Evolutionary conservation across 805 yeast species (phyloP).

Genomic region (Nakazawaea pomicola): DNA sequence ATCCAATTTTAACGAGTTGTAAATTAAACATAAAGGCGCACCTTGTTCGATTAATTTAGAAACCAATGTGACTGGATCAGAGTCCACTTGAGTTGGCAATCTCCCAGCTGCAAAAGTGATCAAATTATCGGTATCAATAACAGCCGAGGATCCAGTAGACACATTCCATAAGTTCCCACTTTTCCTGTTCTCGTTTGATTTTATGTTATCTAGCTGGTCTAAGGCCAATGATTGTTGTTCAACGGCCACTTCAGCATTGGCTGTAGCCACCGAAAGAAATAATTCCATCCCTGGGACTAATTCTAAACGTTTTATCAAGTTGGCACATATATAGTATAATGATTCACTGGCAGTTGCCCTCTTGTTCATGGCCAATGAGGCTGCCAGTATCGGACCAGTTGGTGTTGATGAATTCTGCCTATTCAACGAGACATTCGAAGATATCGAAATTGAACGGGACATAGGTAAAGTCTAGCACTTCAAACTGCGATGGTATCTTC

Average conservation of each 20-base stretch:
- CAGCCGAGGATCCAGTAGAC: conserved; percentile 4
- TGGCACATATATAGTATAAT: conserved; percentile 60
- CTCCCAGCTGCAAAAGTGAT: conserved; percentile 73
- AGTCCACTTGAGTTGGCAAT: conserved; percentile 63
- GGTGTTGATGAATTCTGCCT: conserved; percentile 20
- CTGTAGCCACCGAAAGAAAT: conserved; percentile 57
- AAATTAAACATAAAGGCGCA: conserved; percentile 81
- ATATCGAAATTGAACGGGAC: conserved; percentile 22
- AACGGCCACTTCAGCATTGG: conserved; percentile 61
- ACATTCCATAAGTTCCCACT: conserved; percentile 4
- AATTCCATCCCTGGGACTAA: conserved; percentile 64
- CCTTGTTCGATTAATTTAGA: conserved; percentile 91
- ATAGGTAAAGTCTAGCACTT: conserved; percentile 16
- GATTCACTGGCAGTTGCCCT: conserved; percentile 62
- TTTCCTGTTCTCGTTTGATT: conserved; percentile 7
- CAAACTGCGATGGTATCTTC: too few species aligned
- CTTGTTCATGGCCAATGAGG: conserved; percentile 52
- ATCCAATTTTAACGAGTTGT: conserved; percentile 60
- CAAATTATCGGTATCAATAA: conserved; percentile 30
- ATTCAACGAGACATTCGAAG: conserved; percentile 16
- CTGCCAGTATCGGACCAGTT: conserved; percentile 40
- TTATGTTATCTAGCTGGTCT: conserved; percentile 25
- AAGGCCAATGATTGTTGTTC: conserved; percentile 65
- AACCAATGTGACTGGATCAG: conserved; percentile 90
- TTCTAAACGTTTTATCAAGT: conserved; percentile 49